A percentile compares a stretch with the other conserved stretches of the same genome.
phyloP scores from a whole-genome alignment of 192 early-diverging fungal species.

The Gigaspora rosea region DNA sequence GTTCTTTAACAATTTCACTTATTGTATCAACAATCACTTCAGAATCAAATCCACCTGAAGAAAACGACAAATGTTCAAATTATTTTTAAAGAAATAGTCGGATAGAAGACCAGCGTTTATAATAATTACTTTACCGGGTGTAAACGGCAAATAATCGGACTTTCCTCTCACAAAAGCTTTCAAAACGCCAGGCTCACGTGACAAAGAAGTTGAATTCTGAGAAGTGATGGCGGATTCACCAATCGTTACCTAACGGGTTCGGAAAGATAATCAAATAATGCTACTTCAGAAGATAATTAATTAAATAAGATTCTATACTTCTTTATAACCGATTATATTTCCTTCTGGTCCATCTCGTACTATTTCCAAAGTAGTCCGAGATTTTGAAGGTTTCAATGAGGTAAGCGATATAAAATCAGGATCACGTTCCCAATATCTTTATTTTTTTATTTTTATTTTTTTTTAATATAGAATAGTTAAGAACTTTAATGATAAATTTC shows the following conservation, averaged over 20 bases:
- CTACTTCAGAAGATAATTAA: not conserved
- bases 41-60: conserved; percentile 56
- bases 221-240: conserved; percentile 40
- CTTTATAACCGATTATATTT: conserved; percentile 49
- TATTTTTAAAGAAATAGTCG: not conserved
- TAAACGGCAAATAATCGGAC: conserved; percentile 72
- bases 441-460: no score
- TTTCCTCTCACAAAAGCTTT: conserved; percentile 74
- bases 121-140: conserved; percentile 57
- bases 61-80: not conserved
- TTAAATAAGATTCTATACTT: conserved; percentile 35
- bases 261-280: not conserved
- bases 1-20: conserved; percentile 36
- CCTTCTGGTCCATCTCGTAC: conserved; percentile 57
- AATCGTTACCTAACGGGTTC: conserved; percentile 4
- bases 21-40: conserved; percentile 41
- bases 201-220: conserved; percentile 74
- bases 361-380: conserved; percentile 51
- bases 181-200: conserved; percentile 54
- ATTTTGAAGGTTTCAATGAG: conserved; percentile 46
- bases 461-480: not conserved
- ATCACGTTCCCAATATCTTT: conserved; percentile 47
- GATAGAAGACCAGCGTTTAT: not conserved
- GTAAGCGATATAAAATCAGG: conserved; percentile 44
- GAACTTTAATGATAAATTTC: not conserved